Evolutionary conservation across 768 basidiomycete species (phyloP).

Genomic region (Leccinum subgranulosum): DNA sequence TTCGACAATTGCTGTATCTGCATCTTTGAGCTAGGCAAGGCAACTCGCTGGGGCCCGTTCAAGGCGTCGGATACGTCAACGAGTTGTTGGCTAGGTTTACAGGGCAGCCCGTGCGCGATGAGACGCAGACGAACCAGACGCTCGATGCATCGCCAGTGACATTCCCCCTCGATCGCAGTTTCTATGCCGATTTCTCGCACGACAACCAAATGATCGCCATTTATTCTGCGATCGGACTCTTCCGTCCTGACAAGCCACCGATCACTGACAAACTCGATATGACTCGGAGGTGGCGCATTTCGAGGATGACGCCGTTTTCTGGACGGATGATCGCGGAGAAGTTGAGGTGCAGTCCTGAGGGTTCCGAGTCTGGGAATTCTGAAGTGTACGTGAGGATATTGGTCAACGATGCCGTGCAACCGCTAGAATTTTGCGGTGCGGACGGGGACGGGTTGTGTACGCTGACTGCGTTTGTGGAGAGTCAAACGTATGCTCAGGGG

Average conservation of each 20-base stretch:
- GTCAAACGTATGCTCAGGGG: constrained; percentile 64
- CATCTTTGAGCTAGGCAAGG: constrained; percentile 50
- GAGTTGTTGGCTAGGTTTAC: constrained; percentile 85
- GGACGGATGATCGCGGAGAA: constrained; percentile 73
- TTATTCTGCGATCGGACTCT: constrained; percentile 59
- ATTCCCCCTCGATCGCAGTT: constrained; percentile 65
- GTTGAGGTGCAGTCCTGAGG: constrained; percentile 42
- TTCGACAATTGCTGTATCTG: not conserved
- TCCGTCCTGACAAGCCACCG: constrained; percentile 31
- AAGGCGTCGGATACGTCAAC: constrained; percentile 85
- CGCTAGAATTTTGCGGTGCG: constrained; percentile 58
- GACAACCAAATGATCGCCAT: constrained; percentile 85
- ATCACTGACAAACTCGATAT: constrained; percentile 18
- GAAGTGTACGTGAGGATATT: constrained; percentile 65
- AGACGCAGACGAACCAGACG: constrained; percentile 76
- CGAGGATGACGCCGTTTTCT: constrained; percentile 70
- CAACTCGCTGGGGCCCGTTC: constrained; percentile 64
- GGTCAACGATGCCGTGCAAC: constrained; percentile 71
- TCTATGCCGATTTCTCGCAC: constrained; percentile 85
- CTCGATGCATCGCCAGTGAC: constrained; percentile 62
- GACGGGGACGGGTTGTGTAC: constrained; percentile 56
- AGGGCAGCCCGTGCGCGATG: constrained; percentile 55
- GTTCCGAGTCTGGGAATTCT: not conserved
- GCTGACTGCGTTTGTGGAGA: constrained; percentile 62
- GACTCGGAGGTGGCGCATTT: constrained; percentile 48